Evolutionary conservation across 495 filamentous ascomycete species (phyloP).

Genomic region (Penicillium paxilli): DNA sequence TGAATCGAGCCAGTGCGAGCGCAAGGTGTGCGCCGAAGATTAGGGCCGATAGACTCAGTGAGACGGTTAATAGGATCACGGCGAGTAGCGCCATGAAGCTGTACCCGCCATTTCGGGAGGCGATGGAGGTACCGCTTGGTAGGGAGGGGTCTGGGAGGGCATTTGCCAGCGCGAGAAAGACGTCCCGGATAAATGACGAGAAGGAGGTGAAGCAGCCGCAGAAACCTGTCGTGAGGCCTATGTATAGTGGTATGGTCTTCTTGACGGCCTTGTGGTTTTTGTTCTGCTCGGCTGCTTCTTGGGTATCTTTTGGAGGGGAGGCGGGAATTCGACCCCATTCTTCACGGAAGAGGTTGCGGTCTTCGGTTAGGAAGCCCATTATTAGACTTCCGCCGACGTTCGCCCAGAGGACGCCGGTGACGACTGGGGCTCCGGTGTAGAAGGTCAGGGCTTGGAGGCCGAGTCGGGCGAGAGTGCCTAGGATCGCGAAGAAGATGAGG

Average conservation of each 20-base stretch:
- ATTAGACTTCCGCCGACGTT: slow-evolving; percentile 83
- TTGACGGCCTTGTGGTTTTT: slow-evolving; percentile 52
- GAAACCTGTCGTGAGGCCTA: slow-evolving; percentile 90
- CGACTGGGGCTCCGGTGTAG: slow-evolving; percentile 75
- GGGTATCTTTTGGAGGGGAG: not conserved
- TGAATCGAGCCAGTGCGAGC: slow-evolving; percentile 48
- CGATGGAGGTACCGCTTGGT: slow-evolving; percentile 10
- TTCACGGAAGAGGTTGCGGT: slow-evolving; percentile 70
- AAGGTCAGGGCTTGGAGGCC: slow-evolving; percentile 79
- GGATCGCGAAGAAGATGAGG: slow-evolving; percentile 81
- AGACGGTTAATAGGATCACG: slow-evolving; percentile 66
- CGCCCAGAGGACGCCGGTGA: slow-evolving; percentile 80
- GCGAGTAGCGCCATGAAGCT: slow-evolving; percentile 77
- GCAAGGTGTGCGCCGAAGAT: slow-evolving; percentile 68
- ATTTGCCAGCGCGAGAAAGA: slow-evolving; percentile 83
- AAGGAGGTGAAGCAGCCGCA: slow-evolving; percentile 93
- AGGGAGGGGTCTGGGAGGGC: slow-evolving; percentile 55
- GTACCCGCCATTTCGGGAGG: slow-evolving; percentile 70
- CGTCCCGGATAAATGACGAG: slow-evolving; percentile 83
- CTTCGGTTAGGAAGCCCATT: slow-evolving; percentile 85
- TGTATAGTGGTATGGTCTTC: slow-evolving; percentile 86
- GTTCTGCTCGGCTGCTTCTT: slow-evolving; percentile 26
- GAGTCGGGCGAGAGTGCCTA: slow-evolving; percentile 83
- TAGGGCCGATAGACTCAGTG: slow-evolving; percentile 58
- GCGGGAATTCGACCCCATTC: slow-evolving; percentile 52